Conservation (phyloP, 306 rosid genomes). For the Ormosia emarginata region DNA sequence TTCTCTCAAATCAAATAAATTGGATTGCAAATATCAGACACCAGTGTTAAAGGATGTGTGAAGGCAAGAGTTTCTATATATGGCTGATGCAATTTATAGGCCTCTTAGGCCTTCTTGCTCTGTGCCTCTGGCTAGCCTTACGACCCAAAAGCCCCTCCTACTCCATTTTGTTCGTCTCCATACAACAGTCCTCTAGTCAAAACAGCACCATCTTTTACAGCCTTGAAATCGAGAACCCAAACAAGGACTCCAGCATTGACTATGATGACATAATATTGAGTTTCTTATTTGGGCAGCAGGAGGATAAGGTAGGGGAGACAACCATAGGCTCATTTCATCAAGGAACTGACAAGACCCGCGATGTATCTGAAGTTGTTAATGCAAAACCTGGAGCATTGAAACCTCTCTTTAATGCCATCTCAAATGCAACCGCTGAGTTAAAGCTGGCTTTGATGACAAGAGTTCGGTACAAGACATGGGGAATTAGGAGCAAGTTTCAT, state of each 20-base stretch:
- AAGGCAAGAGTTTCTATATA: slow-evolving; percentile 19
- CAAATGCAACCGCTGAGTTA: slow-evolving; percentile 42
- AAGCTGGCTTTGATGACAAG: slow-evolving; percentile 31
- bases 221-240: slow-evolving; percentile 43
- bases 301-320: slow-evolving; percentile 34
- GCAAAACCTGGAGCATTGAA: slow-evolving; percentile 23
- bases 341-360: slow-evolving; percentile 7
- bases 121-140: slow-evolving; percentile 38
- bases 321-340: slow-evolving; percentile 36
- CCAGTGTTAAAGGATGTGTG: slow-evolving; percentile 9
- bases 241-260: slow-evolving; percentile 39
- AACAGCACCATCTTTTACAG: slow-evolving; percentile 28
- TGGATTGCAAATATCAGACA: neutral
- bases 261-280: slow-evolving; percentile 24
- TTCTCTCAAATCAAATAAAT: neutral
- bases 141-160: slow-evolving; percentile 37
- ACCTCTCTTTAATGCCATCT: slow-evolving; percentile 27
- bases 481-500: slow-evolving; percentile 46
- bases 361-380: neutral
- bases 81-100: slow-evolving; percentile 24
- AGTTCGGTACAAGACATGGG: slow-evolving; percentile 46
- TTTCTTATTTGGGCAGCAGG: slow-evolving; percentile 34
- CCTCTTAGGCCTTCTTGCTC: slow-evolving; percentile 32
- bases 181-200: slow-evolving; percentile 13
- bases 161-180: slow-evolving; percentile 31